phyloP scores from a whole-genome alignment of 441 rosid species.

The Gossypium davidsonii region DNA sequence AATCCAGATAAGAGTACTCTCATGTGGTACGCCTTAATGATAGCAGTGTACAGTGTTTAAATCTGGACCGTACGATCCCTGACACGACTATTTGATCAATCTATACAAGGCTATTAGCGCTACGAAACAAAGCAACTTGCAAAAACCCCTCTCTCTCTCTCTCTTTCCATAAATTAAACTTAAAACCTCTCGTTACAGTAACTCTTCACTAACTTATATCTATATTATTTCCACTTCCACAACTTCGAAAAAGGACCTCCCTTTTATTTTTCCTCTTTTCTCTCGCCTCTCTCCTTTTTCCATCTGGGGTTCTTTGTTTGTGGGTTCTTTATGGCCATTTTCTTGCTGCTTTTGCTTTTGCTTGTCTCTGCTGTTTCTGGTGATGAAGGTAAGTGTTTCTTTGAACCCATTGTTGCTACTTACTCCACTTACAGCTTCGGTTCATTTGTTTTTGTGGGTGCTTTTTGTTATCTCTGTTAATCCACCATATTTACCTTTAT shows the following conservation, averaged over 20 bases:
- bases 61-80: conserved; percentile 14
- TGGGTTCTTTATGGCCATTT: conserved; percentile 37
- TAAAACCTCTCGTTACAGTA: neutral
- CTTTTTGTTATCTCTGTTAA: neutral
- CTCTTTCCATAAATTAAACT: neutral
- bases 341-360: conserved; percentile 44
- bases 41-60: neutral
- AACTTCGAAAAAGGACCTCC: conserved; percentile 12
- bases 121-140: neutral
- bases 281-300: neutral
- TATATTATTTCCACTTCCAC: neutral
- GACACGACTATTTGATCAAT: conserved; percentile 2
- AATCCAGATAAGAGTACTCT: neutral
- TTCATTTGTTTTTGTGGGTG: neutral
- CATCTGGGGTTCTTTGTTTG: neutral
- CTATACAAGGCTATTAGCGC: neutral
- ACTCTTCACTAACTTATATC: neutral
- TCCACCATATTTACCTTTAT: neutral
- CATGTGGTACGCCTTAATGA: neutral
- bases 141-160: neutral
- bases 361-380: conserved; percentile 46
- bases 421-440: neutral
- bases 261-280: neutral
- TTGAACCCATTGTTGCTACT: neutral
- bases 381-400: conserved; percentile 46